Base-by-base conservation (phyloP, 257 asterid genomes). In the Linaria vulgaris region DNA sequence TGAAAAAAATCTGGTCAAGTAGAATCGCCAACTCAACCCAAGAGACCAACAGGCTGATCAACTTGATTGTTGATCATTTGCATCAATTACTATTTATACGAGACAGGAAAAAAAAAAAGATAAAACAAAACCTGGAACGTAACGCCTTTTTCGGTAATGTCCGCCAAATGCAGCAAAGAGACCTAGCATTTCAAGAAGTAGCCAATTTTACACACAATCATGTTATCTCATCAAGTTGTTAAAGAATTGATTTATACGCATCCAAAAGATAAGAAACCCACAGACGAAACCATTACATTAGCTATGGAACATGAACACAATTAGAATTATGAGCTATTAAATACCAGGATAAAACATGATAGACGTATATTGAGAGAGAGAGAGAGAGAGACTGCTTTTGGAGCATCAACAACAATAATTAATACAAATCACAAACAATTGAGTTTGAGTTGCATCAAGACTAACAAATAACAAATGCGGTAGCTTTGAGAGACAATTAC, bases 101-200 rank as follows among this genome's bases (percentile, higher is more conserved):
- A 27, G 53, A 49, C 10, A 41, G 13, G 38, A 50, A 44, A n/a
- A 17, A 30, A 58, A 55, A 59, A 69, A n/a, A 17, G 39, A 58
- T 59, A 59, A 69, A 69, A 52, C 72, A 57, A 56, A 76, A 92
- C 98, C 98, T 92, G 99, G 78, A 92, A 92, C 25, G 97, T 92
- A 46, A 92, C 99, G 43, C 99, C 99, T 51, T 87, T 47, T 69
- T 94, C 99, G 0, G 99, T 90, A 69, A 94, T 94, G 76, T 94
- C 99, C 24, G 99, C 99, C 88, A 94, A 78, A 74, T 94, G 95
- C 88, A 94, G 77, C 71, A 94, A 74, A 49, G 99, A 94, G 50
- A 94, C 99, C 99, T 92, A 69, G 63, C 76, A 76, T 55, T 74
- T 61, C 54, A 61, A 70, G 63, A 68, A 48, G 61, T 66, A 21